Percentiles rank a stretch among this genome's conserved stretches.
Evolutionary conservation across 1,284 basidiomycete genomes (phyloP).

Genomic region (Marasmius sp.): DNA sequence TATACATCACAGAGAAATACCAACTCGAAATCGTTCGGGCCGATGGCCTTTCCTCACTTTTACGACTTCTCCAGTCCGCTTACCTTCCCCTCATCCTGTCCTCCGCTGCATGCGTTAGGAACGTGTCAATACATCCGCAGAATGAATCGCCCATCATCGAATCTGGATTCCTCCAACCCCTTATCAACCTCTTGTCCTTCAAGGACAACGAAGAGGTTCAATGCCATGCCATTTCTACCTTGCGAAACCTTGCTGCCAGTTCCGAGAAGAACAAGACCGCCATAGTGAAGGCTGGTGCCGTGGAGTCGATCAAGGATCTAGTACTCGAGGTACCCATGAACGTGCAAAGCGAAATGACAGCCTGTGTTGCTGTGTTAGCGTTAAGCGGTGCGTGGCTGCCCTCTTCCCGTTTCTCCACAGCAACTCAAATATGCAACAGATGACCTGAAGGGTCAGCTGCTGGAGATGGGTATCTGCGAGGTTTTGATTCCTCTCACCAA

Average conservation of each 20-base stretch:
- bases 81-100: constrained; percentile 99
- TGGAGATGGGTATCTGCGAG: constrained; percentile 99
- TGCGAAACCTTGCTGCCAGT: constrained; percentile 95
- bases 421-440: constrained; percentile 48
- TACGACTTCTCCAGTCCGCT: constrained; percentile 94
- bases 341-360: constrained; percentile 99
- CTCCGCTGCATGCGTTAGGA: constrained; percentile 97
- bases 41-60: constrained; percentile 89
- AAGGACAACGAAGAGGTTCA: constrained; percentile 99
- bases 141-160: constrained; percentile 99
- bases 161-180: constrained; percentile 92
- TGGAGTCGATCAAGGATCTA: constrained; percentile 96
- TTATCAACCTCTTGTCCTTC: constrained; percentile 96
- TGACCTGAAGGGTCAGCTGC: constrained; percentile 90
- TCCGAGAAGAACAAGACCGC: constrained; percentile 99
- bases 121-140: constrained; percentile 97
- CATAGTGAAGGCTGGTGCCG: constrained; percentile 98
- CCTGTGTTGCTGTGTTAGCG: constrained; percentile 94
- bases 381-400: constrained; percentile 75
- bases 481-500: constrained; percentile 97
- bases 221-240: constrained; percentile 98
- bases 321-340: constrained; percentile 94
- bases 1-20: constrained; percentile 84
- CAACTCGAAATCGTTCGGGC: constrained; percentile 98
- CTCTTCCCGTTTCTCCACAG: background rate